Base-by-base conservation (phyloP, 306 rosid genomes). In the Spatholobus suberectus region DNA sequence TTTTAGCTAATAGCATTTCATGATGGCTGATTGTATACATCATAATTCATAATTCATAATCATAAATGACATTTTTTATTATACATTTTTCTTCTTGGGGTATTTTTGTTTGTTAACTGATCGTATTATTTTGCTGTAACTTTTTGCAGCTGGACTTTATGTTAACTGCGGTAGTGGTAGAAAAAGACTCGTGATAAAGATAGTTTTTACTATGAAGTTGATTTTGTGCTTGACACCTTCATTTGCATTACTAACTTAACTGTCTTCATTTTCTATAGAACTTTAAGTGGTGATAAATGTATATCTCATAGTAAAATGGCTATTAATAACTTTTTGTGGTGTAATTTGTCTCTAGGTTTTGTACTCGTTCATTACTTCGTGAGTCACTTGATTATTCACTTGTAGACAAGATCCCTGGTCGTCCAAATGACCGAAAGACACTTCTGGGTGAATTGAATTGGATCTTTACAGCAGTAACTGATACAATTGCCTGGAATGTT, bases 401-500 rank as follows among this genome's bases (percentile, higher is more conserved):
- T 40, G 91, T 96, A 78, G 99, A 96, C 75, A 90, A 87, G 89
- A 94, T 96, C 79, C 99, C 99, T 72, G 98, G 98, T 79, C 98
- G 98, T 41, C 97, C 92, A 81, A 96, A 88, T 87, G 99, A 96
- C 75, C 93, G 98, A 61, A 96, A 88, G 90, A 96, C 99, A 47
- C 97, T 94, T 81, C 79, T 94, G 79, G 99, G 99, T 70, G 98
- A 96, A 89, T 87, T 96, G 92, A 94, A 94, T 87, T 94, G 99
- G 99, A 96, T 96, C 70, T 96, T 96, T 81, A 96, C 99, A 12
- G 99, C 99, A 21, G 97, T 96, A 79, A 96, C 99, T 44, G 97
- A 96, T 83, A 96, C 99, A 5, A 94, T 96, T 88, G 99, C 99
- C 17, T 96, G 99, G 99, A 96, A 96, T 78, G 98, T 94, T 87